Evolutionary conservation across 345 rosid genomes (phyloP).

Genomic region (Citrus trifoliata): DNA sequence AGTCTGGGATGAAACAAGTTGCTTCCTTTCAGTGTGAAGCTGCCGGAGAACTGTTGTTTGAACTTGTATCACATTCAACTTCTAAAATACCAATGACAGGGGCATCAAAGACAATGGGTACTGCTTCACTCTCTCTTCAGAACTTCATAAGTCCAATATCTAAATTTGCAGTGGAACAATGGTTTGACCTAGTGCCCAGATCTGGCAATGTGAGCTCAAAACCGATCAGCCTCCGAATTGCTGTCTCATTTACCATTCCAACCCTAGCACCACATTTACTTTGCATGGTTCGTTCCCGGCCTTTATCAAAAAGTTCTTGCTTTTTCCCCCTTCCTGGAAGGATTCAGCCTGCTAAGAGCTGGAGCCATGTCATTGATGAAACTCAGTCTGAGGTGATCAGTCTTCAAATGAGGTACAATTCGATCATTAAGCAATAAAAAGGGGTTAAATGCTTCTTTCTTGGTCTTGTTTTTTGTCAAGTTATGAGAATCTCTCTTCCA

Average conservation of each 20-base stretch:
- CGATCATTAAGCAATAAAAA: background rate
- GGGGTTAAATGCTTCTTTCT: background rate
- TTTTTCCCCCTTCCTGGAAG: slow-evolving; percentile 53
- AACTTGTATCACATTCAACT: slow-evolving; percentile 55
- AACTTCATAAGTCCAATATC: slow-evolving; percentile 62
- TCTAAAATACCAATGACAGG: slow-evolving; percentile 40
- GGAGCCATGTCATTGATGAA: slow-evolving; percentile 46
- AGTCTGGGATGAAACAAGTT: slow-evolving; percentile 61
- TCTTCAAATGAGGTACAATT: slow-evolving; percentile 81
- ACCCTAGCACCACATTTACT: slow-evolving; percentile 45
- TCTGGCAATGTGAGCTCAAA: slow-evolving; percentile 32
- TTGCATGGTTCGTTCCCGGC: slow-evolving; percentile 45
- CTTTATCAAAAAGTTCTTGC: slow-evolving; percentile 51
- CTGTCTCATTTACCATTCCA: slow-evolving; percentile 73
- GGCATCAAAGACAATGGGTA: slow-evolving; percentile 52
- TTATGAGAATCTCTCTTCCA: background rate
- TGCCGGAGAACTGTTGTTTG: slow-evolving; percentile 69
- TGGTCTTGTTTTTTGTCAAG: background rate
- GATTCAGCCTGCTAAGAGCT: slow-evolving; percentile 39
- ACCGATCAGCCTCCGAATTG: slow-evolving; percentile 59
- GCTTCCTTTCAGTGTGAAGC: slow-evolving; percentile 80
- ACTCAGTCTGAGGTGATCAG: slow-evolving; percentile 59
- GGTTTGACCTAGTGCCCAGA: slow-evolving; percentile 63
- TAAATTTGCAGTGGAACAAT: slow-evolving; percentile 65
- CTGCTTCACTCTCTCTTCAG: slow-evolving; percentile 48